phyloP scores from a whole-genome alignment of 169 alveolate genomes.

The Eimeria falciformis region DNA sequence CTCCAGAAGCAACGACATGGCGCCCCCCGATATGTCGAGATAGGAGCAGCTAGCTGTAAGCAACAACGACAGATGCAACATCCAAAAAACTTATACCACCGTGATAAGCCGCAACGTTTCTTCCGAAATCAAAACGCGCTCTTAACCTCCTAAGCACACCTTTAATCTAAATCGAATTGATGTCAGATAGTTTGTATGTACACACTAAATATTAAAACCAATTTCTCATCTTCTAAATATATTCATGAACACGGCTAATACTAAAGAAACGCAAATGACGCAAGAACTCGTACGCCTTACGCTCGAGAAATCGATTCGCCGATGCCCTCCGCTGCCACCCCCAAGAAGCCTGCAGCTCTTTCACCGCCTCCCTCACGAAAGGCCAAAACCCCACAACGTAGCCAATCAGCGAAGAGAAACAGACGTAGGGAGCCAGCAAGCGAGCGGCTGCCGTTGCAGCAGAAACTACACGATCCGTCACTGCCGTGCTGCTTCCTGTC shows the following conservation, averaged over 20 bases:
- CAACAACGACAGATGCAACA: not conserved
- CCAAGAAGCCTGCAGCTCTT: constrained; percentile 35
- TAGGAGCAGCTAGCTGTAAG: not conserved
- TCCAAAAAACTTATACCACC: not conserved
- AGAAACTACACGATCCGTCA: not conserved
- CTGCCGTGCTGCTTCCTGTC: not conserved
- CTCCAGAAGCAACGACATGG: constrained; percentile 51
- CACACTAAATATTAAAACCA: no score
- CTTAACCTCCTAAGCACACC: no score
- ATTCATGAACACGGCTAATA: no score
- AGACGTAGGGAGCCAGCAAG: constrained; percentile 11
- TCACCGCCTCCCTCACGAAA: constrained; percentile 23
- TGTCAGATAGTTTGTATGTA: no score
- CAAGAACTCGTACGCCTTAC: not conserved
- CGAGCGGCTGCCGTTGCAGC: constrained; percentile 43
- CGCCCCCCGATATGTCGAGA: constrained; percentile 55
- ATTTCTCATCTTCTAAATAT: no score
- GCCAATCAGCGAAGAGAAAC: constrained; percentile 30
- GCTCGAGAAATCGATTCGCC: not conserved
- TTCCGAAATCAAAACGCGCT: no score
- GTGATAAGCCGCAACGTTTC: no score
- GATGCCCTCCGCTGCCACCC: not conserved
- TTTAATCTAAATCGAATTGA: no score
- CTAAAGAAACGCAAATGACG: no score
- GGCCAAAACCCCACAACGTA: constrained; percentile 65